Conservation (phyloP, 192 early-diverging fungal species). For the Obelidium mucronatum region DNA sequence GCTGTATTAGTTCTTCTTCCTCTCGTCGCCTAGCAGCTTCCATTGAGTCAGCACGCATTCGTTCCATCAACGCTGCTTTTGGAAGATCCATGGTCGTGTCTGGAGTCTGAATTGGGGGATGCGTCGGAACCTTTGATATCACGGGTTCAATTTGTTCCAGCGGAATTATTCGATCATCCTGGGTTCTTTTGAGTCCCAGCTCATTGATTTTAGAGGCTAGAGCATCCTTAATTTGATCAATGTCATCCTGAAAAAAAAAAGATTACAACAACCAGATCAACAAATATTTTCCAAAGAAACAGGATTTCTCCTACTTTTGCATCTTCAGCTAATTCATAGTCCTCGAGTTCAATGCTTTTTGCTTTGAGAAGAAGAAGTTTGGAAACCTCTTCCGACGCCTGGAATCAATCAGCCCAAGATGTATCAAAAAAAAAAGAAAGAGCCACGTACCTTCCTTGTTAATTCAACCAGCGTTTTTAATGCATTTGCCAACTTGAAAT, state of each 20-base stretch:
- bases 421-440: slow-evolving; percentile 6
- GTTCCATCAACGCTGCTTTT: not conserved
- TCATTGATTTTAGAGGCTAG: slow-evolving; percentile 30
- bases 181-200: slow-evolving; percentile 11
- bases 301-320: slow-evolving; percentile 60
- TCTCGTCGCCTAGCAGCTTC: not conserved
- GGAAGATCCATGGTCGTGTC: slow-evolving; percentile 19
- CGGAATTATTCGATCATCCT: slow-evolving; percentile 10
- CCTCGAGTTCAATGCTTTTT: slow-evolving; percentile 70
- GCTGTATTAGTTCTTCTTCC: not conserved
- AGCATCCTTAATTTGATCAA: slow-evolving; percentile 33
- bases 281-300: not conserved
- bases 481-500: slow-evolving; percentile 59
- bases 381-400: slow-evolving; percentile 59
- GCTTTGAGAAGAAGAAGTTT: slow-evolving; percentile 62
- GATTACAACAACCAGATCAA: not conserved
- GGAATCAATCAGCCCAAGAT: no score
- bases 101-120: not conserved
- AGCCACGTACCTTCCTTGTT: slow-evolving; percentile 50
- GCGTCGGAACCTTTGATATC: not conserved
- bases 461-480: slow-evolving; percentile 62
- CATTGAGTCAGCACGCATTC: not conserved
- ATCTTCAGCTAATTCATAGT: slow-evolving; percentile 78
- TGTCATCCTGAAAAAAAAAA: slow-evolving; percentile 27
- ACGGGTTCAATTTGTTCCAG: not conserved